Conservation (phyloP, 345 rosid species). For the Bruguiera sexangula region DNA sequence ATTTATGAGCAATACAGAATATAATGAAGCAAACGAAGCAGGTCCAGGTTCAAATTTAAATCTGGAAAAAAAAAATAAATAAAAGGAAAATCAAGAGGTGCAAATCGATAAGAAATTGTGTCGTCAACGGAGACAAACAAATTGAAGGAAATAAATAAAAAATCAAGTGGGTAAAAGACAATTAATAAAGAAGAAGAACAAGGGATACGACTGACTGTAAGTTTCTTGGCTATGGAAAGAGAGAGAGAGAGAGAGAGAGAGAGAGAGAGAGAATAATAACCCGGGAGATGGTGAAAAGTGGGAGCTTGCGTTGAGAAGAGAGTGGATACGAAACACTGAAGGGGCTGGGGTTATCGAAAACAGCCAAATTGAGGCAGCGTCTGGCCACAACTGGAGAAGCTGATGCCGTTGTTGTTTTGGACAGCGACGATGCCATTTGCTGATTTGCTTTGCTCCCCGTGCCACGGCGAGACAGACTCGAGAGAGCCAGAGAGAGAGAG, state of each 20-base stretch:
- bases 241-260: not conserved
- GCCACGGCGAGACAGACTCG: not conserved
- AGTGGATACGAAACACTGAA: conserved; percentile 43
- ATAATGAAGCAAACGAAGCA: not conserved
- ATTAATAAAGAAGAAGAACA: not conserved
- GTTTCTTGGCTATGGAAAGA: not conserved
- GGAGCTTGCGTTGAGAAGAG: conserved; percentile 42
- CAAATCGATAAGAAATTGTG: not conserved
- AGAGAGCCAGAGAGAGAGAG: not conserved
- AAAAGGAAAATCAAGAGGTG: not conserved
- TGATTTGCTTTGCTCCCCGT: not conserved
- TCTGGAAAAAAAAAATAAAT: not conserved
- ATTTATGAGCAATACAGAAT: too few species aligned
- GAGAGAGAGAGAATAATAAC: conserved; percentile 19
- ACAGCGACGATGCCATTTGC: conserved; percentile 46
- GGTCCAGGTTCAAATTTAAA: not conserved
- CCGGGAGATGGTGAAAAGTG: conserved; percentile 45
- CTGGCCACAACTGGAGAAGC: conserved; percentile 36
- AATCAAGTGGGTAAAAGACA: not conserved
- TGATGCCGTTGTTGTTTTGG: conserved; percentile 38
- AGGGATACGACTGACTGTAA: not conserved
- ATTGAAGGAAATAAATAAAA: not conserved
- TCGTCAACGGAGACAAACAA: not conserved
- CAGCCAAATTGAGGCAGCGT: conserved; percentile 29
- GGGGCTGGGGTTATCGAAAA: conserved; percentile 13